phyloP scores from a whole-genome alignment of 2,329 filamentous ascomycete genomes.

The Knufia fluminis region DNA sequence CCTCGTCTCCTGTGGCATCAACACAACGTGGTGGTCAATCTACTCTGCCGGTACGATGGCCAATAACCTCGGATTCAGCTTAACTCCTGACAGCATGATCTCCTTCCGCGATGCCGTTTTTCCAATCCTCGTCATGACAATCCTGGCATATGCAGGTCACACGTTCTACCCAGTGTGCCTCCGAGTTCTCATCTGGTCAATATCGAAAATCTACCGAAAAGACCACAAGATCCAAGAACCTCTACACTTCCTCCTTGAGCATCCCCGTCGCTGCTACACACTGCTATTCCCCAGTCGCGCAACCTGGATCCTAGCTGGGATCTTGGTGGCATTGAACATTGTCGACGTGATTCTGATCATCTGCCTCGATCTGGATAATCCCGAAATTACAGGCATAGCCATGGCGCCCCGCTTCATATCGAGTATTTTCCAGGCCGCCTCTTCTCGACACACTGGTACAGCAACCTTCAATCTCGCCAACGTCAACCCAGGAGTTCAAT shows the following conservation, averaged over 20 bases:
- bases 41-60: constrained; percentile 45
- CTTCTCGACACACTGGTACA: constrained; percentile 57
- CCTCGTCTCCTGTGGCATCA: constrained; percentile 32
- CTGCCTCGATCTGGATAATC: constrained; percentile 55
- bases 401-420: constrained; percentile 49
- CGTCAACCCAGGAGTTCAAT: constrained; percentile 48
- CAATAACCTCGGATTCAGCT: constrained; percentile 46
- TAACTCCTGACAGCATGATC: constrained; percentile 48
- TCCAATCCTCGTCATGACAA: constrained; percentile 29
- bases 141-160: constrained; percentile 48
- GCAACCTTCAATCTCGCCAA: constrained; percentile 54
- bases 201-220: constrained; percentile 19
- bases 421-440: constrained; percentile 54
- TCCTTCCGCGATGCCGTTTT: constrained; percentile 37
- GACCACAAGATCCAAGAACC: constrained; percentile 26
- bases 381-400: constrained; percentile 43
- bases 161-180: constrained; percentile 58
- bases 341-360: constrained; percentile 59
- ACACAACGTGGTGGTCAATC: constrained; percentile 43
- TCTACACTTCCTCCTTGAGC: constrained; percentile 29
- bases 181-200: constrained; percentile 49
- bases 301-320: constrained; percentile 58
- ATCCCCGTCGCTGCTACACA: constrained; percentile 31
- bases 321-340: constrained; percentile 51
- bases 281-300: constrained; percentile 51